Evolutionary conservation across 768 basidiomycete species (phyloP).

Genomic region (Leccinum imitatum): DNA sequence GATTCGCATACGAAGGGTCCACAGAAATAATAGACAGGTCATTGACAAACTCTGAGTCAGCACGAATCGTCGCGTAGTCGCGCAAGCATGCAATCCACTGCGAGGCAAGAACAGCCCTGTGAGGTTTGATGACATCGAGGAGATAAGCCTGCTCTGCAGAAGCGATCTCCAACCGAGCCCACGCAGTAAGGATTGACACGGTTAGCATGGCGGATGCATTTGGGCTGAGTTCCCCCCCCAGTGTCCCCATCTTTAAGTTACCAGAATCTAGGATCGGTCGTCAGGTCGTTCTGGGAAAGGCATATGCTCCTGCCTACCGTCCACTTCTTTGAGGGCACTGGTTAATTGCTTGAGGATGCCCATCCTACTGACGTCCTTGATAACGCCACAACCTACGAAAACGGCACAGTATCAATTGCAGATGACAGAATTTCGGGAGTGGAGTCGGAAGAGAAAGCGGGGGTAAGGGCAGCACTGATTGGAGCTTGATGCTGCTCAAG

Average conservation of each 20-base stretch:
- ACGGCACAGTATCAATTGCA: conserved; percentile 93
- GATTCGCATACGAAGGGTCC: conserved; percentile 81
- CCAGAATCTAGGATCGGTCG: conserved; percentile 60
- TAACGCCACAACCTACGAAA: conserved; percentile 93
- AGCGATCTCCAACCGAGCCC: conserved; percentile 90
- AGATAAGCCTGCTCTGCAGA: conserved; percentile 74
- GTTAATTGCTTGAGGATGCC: conserved; percentile 91
- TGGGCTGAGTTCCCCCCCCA: conserved; percentile 79
- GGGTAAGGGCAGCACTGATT: conserved; percentile 94
- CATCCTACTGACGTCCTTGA: conserved; percentile 89
- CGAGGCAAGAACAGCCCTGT: conserved; percentile 68
- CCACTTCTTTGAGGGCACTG: conserved; percentile 84
- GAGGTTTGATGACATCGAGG: conserved; percentile 76
- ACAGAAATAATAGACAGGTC: conserved; percentile 72
- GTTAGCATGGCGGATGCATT: conserved; percentile 95
- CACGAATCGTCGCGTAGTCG: conserved; percentile 89
- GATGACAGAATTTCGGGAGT: conserved; percentile 93
- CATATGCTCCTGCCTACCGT: conserved; percentile 49
- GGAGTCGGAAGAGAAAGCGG: conserved; percentile 93
- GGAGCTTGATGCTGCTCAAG: conserved; percentile 98
- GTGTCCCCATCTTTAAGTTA: conserved; percentile 82
- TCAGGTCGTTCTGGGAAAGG: conserved; percentile 7
- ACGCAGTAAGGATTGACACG: conserved; percentile 89
- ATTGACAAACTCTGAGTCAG: conserved; percentile 83
- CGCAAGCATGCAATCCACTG: conserved; percentile 88